Evolutionary conservation across 331 rosid species (phyloP), one percentile per base, ranked within the genome.

Genomic region (Prunus yedoensis): DNA sequence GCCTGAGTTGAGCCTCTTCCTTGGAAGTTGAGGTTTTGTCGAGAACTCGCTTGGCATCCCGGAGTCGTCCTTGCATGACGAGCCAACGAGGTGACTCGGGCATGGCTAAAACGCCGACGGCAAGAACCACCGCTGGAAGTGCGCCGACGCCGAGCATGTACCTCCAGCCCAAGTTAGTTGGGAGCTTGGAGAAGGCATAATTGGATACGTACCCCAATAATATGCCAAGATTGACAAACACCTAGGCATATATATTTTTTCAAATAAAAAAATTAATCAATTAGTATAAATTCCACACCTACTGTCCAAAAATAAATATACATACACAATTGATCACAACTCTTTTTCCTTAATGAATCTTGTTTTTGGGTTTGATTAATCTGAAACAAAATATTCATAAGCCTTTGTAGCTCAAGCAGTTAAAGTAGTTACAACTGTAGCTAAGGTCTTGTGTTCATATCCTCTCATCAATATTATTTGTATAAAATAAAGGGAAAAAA

Each of bases 121-220:
- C 74, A n/a, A 79, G 71, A 27, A 73, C 20, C 6, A 79, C n/a
- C 0, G 82, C 73, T 2, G 82, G 82, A 56, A 79, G 1, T 0
- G 78, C 82, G 11, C 82, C 78, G n/a, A 73, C 15, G 21, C 78
- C 82, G 45, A 79, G 68, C 82, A 79, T 79, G 41, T 21, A 49
- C 3, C 81, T 50, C 81, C 81, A 78, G 1, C 77, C 77, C 43
- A 77, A 49, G 69, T 35, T 46, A 25, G 45, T 50, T 15, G 78
- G 32, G 7, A 79, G 47, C 47, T 66, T 73, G 16, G 82, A 46
- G 74, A 79, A 79, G 20, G 71, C 50, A n/a, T 18, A 66, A 18
- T 35, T 27, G 30, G 77, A 27, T 45, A 60, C 25, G 35, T 25
- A 62, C 18, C 62, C 62, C 12, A 57, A 25, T 20, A 57, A 20